Conservation (phyloP, 2,329 filamentous ascomycete genomes). For the Claviceps arundinis region DNA sequence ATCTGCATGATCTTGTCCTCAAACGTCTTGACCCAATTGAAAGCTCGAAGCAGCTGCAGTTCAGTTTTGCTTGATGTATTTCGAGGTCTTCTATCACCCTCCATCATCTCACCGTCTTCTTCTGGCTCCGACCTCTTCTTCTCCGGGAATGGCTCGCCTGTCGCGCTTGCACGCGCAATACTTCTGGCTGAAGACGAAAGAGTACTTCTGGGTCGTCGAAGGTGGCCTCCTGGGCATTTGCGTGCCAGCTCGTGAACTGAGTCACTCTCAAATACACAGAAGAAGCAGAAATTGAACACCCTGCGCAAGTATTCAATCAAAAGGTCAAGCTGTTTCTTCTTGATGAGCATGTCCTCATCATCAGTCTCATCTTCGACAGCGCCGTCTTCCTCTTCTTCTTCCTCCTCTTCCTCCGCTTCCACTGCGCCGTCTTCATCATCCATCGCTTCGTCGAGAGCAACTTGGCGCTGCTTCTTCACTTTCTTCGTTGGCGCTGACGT, state of each 20-base stretch:
- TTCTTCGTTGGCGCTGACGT: slow-evolving; percentile 41
- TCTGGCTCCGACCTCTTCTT: slow-evolving; percentile 62
- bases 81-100: slow-evolving; percentile 59
- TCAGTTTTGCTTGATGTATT: slow-evolving; percentile 64
- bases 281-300: slow-evolving; percentile 98
- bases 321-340: slow-evolving; percentile 95
- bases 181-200: slow-evolving; percentile 71
- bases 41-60: slow-evolving; percentile 84
- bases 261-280: slow-evolving; percentile 97
- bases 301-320: slow-evolving; percentile 92
- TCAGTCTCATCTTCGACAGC: slow-evolving; percentile 77
- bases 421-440: slow-evolving; percentile 53
- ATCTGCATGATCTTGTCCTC: slow-evolving; percentile 94
- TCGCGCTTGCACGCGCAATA: slow-evolving; percentile 73
- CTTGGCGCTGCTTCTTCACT: slow-evolving; percentile 44
- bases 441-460: slow-evolving; percentile 47
- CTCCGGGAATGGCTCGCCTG: slow-evolving; percentile 69
- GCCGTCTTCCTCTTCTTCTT: slow-evolving; percentile 72
- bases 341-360: slow-evolving; percentile 74
- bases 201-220: slow-evolving; percentile 78
- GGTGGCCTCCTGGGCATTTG: slow-evolving; percentile 94
- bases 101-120: slow-evolving; percentile 36
- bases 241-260: slow-evolving; percentile 90
- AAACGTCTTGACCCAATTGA: slow-evolving; percentile 98
- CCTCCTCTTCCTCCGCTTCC: slow-evolving; percentile 51